These are phyloP conservation scores for Dimocarpus longan DNA, from an alignment of 345 rosid genomes.

Conservation along the genomic window DNA sequence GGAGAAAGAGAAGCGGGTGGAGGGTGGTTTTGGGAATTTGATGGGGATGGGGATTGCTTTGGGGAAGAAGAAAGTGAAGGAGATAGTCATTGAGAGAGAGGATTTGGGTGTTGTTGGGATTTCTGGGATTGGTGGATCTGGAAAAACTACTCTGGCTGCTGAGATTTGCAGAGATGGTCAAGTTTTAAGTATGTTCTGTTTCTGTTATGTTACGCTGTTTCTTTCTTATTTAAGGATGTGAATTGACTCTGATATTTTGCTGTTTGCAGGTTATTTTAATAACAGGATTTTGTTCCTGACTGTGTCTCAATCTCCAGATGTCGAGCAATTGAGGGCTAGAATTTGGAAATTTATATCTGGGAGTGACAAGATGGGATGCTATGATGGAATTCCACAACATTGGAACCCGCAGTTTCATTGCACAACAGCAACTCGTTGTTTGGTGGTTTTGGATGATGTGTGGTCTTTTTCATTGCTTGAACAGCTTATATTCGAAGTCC, in stretches of 20 bases:
- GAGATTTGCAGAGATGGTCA: slow-evolving; percentile 63
- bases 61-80: slow-evolving; percentile 75
- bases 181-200: slow-evolving; percentile 55
- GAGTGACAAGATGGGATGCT: slow-evolving; percentile 3
- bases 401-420: slow-evolving; percentile 30
- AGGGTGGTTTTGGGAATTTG: slow-evolving; percentile 34
- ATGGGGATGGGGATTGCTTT: slow-evolving; percentile 57
- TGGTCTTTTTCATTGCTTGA: slow-evolving; percentile 67
- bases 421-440: slow-evolving; percentile 22
- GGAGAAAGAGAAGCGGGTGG: slow-evolving; percentile 45
- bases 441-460: slow-evolving; percentile 88
- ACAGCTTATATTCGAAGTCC: slow-evolving; percentile 46
- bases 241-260: neutral
- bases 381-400: slow-evolving; percentile 24
- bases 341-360: slow-evolving; percentile 51
- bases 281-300: slow-evolving; percentile 64
- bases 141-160: slow-evolving; percentile 83
- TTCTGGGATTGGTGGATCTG: slow-evolving; percentile 85
- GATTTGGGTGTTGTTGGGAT: slow-evolving; percentile 54
- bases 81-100: slow-evolving; percentile 57
- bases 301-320: slow-evolving; percentile 81
- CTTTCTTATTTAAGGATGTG: neutral
- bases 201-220: neutral
- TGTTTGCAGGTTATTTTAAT: slow-evolving; percentile 53
- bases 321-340: slow-evolving; percentile 47